Percentiles rank a stretch among this genome's conserved stretches.
phyloP scores from a whole-genome alignment of 257 asterid species.

The Lycium ferocissimum region DNA sequence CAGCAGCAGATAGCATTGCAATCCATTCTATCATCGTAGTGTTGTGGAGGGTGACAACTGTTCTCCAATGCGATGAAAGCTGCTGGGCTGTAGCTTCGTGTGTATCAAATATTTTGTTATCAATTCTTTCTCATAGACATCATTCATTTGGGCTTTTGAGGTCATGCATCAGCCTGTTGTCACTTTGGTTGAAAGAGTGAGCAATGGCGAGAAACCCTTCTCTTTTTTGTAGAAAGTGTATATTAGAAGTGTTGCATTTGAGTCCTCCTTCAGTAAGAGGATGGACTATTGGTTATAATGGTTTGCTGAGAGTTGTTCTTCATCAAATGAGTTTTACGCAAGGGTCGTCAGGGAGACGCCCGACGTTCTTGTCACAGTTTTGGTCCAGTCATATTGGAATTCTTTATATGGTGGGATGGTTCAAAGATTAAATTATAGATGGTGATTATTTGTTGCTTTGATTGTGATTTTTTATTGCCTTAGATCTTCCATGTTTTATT shows the following conservation, averaged over 20 bases:
- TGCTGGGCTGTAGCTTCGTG: constrained; percentile 19
- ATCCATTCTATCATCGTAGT: constrained; percentile 70
- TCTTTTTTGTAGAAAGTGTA: constrained; percentile 36
- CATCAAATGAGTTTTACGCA: constrained; percentile 23
- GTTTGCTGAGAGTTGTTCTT: not conserved
- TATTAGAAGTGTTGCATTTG: constrained; percentile 22
- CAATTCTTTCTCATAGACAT: constrained; percentile 31
- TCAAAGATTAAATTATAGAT: constrained; percentile 28
- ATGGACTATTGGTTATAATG: not conserved
- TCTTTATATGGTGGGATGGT: constrained; percentile 33
- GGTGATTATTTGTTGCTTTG: constrained; percentile 6
- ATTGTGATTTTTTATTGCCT: not conserved
- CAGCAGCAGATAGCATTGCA: constrained; percentile 89
- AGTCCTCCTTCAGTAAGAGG: constrained; percentile 25
- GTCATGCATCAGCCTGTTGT: constrained; percentile 29
- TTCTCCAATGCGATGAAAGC: constrained; percentile 23
- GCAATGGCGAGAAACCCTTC: constrained; percentile 20
- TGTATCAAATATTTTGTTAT: constrained; percentile 17
- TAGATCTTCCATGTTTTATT: not conserved
- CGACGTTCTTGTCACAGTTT: constrained; percentile 42
- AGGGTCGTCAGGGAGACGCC: constrained; percentile 38
- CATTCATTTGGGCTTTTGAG: constrained; percentile 33
- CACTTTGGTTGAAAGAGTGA: constrained; percentile 26
- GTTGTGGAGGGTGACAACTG: not conserved
- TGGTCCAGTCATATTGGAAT: constrained; percentile 25